Conservation (phyloP, 257 asterid genomes). For the Solanum tarijense region DNA sequence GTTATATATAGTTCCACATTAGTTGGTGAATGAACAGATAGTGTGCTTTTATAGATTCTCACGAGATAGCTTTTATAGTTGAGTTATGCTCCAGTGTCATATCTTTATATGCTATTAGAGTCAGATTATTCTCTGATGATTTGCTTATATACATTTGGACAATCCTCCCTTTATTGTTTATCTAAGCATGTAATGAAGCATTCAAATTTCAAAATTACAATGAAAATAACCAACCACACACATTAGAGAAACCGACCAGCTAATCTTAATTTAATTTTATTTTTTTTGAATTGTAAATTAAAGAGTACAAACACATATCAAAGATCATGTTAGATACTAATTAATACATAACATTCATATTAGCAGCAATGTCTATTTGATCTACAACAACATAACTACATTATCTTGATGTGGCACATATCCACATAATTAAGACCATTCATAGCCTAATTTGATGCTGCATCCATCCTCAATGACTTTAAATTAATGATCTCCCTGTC, state of each 20-base stretch:
- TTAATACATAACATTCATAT: background rate
- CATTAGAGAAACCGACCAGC: background rate
- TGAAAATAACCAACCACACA: background rate
- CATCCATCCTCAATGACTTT: constrained; percentile 13
- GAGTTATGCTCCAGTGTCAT: background rate
- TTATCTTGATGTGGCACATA: background rate
- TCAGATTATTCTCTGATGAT: background rate
- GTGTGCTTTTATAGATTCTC: no score
- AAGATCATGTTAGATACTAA: background rate
- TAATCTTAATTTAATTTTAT: no score
- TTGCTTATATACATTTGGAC: no score
- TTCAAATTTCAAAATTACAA: background rate
- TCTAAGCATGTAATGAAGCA: background rate
- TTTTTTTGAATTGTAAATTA: no score
- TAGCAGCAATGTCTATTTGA: background rate
- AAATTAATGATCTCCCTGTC: constrained; percentile 46
- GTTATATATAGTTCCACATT: background rate
- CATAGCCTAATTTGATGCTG: background rate
- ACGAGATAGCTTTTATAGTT: background rate
- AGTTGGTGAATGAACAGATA: no score
- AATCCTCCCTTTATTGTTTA: background rate
- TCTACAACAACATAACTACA: background rate
- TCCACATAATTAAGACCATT: background rate
- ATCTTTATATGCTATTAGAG: background rate
- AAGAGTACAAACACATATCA: background rate